phyloP scores from a whole-genome alignment of 495 filamentous ascomycete genomes.

The Glonium stellatum region DNA sequence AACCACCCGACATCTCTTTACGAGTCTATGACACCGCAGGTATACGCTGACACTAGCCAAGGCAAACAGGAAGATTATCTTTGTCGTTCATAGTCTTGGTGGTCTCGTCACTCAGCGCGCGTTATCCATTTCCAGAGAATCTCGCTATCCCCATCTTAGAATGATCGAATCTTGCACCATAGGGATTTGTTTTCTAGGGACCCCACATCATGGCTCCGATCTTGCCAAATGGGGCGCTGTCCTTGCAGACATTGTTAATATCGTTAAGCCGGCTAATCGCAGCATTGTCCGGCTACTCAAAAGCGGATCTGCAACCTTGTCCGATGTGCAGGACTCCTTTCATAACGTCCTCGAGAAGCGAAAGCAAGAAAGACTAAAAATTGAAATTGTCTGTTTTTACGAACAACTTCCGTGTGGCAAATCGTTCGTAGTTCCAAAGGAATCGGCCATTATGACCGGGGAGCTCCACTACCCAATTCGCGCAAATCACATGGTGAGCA shows the following conservation, averaged over 20 bases:
- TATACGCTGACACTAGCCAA: neutral
- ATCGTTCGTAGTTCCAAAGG: constrained; percentile 2
- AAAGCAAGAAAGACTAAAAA: constrained; percentile 7
- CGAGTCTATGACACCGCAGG: too few relatives aligned
- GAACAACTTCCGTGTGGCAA: constrained; percentile 1
- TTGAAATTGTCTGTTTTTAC: constrained; percentile 10
- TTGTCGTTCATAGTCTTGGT: neutral
- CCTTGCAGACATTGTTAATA: constrained; percentile 2
- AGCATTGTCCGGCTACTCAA: constrained; percentile 1
- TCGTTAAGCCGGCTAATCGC: constrained; percentile 2
- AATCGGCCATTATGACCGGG: constrained; percentile 3
- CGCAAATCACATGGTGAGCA: constrained; percentile 5
- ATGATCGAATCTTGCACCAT: constrained; percentile 1
- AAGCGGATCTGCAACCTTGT: constrained; percentile 3
- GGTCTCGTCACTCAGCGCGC: constrained; percentile 4
- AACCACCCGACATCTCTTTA: too few relatives aligned
- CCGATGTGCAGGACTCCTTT: constrained; percentile 5
- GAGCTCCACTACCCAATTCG: constrained; percentile 8
- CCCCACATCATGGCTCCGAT: constrained; percentile 13
- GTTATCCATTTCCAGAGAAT: constrained; percentile 4
- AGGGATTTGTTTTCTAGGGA: constrained; percentile 14
- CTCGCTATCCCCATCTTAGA: neutral
- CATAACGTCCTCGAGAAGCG: constrained; percentile 8
- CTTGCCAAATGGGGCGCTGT: constrained; percentile 9
- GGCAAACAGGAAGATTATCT: constrained; percentile 9